Base-by-base conservation (phyloP, 2,329 filamentous ascomycete species). In the Dactylellina haptotyla region DNA sequence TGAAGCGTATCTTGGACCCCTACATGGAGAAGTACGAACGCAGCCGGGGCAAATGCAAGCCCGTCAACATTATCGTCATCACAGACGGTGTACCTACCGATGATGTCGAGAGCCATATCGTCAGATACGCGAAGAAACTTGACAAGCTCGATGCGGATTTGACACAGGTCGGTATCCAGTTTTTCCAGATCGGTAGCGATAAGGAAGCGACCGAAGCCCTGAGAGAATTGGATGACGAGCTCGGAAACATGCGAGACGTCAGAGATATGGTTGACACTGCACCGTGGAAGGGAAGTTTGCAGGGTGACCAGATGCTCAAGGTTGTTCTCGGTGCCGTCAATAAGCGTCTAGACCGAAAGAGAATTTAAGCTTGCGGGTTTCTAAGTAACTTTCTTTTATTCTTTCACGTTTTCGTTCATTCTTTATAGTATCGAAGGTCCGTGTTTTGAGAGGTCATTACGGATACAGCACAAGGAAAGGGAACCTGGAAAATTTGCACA, bases 191-290 rank as follows among this genome's bases (percentile, higher is more conserved):
- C 46, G 94, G 95, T 65, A 85, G 86, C 54, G 91, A 96, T 77
- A 79, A 82, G 0, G 83, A 81, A 0, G 94, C 93, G 0, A 84
- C 84, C 1, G 81, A 84, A 76, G 87, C 89, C 63, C 83, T 98
- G 39, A 83, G 86, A 76, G 84, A 88, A 50, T 84, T 98, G 5
- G 94, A 98, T 79, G 91, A 97, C 79, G 85, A 86, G 2, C 82
- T 95, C 34, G 83, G 81, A 1, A 83, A 85, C 43, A 82, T 84
- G 28, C 82, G 84, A 28, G 83, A 84, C 12, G 80, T 94, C 14
- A 84, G 94, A 16, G 94, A 98, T 81, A 97, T 98, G 78, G 92
- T 97, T 14, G 94, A 98, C 81, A 96, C 93, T 0, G 89, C 93
- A 32, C 90, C 90, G 0, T 97, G 90, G 84, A 86, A 83, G 20